Conservation (phyloP, 345 rosid genomes). For the Lepidium didymum region DNA sequence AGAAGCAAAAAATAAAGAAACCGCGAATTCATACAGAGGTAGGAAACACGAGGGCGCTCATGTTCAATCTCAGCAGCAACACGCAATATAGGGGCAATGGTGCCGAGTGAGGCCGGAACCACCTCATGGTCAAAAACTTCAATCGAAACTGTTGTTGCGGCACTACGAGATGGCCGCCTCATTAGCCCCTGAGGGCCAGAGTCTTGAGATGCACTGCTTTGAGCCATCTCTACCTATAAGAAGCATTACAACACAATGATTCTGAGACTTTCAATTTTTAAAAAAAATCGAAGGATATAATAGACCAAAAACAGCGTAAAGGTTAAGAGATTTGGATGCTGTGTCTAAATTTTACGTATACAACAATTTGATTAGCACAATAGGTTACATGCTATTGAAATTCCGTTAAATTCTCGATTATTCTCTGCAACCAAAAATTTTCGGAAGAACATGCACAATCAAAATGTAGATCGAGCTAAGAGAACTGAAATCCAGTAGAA, state of each 20-base stretch:
- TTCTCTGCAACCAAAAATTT: neutral
- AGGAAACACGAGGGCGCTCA: slow-evolving; percentile 97
- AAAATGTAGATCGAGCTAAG: neutral
- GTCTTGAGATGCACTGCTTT: slow-evolving; percentile 31
- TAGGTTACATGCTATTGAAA: neutral
- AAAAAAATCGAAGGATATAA: neutral
- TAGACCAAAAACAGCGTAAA: neutral
- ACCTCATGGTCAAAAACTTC: slow-evolving; percentile 96
- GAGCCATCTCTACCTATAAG: slow-evolving; percentile 28
- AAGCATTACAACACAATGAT: neutral
- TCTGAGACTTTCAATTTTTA: neutral
- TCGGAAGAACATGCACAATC: neutral
- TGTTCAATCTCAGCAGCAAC: slow-evolving; percentile 79
- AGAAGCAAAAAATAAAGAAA: neutral
- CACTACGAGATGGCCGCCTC: slow-evolving; percentile 89
- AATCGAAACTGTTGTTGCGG: slow-evolving; percentile 81
- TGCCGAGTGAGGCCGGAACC: slow-evolving; percentile 83
- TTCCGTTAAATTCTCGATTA: neutral
- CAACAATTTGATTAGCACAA: neutral
- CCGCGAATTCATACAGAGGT: slow-evolving; percentile 52
- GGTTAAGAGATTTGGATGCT: neutral
- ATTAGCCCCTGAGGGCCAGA: slow-evolving; percentile 43
- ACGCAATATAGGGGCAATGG: slow-evolving; percentile 81
- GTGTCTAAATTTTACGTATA: neutral
- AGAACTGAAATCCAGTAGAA: neutral